These are phyloP conservation scores for Candida silvicultrix DNA, from an alignment of 805 yeast genomes.

Conservation along the genomic window DNA sequence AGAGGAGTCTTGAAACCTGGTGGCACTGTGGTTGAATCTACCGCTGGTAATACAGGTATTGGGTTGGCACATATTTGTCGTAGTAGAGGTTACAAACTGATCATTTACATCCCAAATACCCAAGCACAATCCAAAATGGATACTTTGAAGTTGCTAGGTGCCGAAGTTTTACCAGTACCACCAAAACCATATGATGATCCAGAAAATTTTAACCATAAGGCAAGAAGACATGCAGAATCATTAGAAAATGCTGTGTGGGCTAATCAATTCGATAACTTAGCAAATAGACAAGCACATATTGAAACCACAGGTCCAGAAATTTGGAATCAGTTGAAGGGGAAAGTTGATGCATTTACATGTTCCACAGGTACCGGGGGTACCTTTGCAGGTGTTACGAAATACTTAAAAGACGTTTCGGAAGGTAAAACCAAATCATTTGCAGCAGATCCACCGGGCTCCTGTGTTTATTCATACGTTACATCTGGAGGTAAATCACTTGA, in stretches of 20 bases:
- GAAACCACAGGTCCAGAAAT: conserved; percentile 92
- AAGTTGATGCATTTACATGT: conserved; percentile 81
- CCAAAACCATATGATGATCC: conserved; percentile 82
- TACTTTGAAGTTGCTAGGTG: conserved; percentile 68
- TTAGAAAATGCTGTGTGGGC: conserved; percentile 86
- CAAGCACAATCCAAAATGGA: conserved; percentile 79
- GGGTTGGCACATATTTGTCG: conserved; percentile 82
- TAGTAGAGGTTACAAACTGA: conserved; percentile 75
- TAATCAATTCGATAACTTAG: conserved; percentile 83
- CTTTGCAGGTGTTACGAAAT: conserved; percentile 79
- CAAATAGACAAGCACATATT: conserved; percentile 83
- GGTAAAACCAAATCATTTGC: conserved; percentile 58
- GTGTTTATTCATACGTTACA: conserved; percentile 70
- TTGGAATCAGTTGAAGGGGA: conserved; percentile 76
- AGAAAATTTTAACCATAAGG: conserved; percentile 80
- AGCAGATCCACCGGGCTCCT: conserved; percentile 95
- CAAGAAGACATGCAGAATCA: conserved; percentile 74
- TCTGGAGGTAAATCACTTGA: conserved; percentile 62
- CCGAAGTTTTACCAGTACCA: conserved; percentile 85
- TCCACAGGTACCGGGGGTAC: conserved; percentile 94
- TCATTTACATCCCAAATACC: conserved; percentile 88
- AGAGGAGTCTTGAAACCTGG: conserved; percentile 62
- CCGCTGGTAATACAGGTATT: conserved; percentile 96
- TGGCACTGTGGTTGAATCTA: conserved; percentile 87
- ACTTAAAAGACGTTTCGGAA: conserved; percentile 60